Evolutionary conservation across 257 asterid species (phyloP).

Genomic region (Ophiorrhiza pumila): DNA sequence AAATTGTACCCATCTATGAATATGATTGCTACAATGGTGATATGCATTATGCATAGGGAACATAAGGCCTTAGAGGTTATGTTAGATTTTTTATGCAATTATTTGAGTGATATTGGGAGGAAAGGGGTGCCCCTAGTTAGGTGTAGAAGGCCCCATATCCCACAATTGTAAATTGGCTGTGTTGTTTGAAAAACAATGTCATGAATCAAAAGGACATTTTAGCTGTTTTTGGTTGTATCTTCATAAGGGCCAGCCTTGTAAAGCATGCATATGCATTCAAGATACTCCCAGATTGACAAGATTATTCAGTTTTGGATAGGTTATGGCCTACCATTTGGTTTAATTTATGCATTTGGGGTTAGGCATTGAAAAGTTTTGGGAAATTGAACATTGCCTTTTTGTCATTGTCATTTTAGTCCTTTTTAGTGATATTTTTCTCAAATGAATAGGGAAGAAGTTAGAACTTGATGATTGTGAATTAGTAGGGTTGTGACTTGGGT

Average conservation of each 20-base stretch:
- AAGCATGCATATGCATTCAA: constrained; percentile 6
- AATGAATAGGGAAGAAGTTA: constrained; percentile 14
- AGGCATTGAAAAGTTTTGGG: constrained; percentile 7
- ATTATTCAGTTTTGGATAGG: neutral
- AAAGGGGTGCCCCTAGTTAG: neutral
- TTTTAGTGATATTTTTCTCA: constrained; percentile 4
- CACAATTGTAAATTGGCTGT: neutral
- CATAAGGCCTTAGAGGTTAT: neutral
- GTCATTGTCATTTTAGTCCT: constrained; percentile 17
- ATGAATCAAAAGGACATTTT: constrained; percentile 15
- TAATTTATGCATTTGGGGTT: neutral
- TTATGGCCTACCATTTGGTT: constrained; percentile 6
- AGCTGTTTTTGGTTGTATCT: constrained; percentile 30
- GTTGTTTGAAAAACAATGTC: constrained; percentile 16
- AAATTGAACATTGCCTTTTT: constrained; percentile 11
- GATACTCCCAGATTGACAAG: neutral
- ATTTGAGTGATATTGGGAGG: constrained; percentile 15
- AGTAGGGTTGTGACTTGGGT: neutral
- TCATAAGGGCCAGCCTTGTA: constrained; percentile 22
- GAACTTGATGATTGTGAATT: neutral
- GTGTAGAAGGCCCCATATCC: constrained; percentile 12
- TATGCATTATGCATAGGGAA: constrained; percentile 4
- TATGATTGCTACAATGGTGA: neutral
- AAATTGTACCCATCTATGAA: neutral
- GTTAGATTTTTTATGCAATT: constrained; percentile 22